Evolutionary conservation across 2,329 filamentous ascomycete species (phyloP), one percentile per base, ranked within the genome.

Genomic region (Ramularia collo-cygni): DNA sequence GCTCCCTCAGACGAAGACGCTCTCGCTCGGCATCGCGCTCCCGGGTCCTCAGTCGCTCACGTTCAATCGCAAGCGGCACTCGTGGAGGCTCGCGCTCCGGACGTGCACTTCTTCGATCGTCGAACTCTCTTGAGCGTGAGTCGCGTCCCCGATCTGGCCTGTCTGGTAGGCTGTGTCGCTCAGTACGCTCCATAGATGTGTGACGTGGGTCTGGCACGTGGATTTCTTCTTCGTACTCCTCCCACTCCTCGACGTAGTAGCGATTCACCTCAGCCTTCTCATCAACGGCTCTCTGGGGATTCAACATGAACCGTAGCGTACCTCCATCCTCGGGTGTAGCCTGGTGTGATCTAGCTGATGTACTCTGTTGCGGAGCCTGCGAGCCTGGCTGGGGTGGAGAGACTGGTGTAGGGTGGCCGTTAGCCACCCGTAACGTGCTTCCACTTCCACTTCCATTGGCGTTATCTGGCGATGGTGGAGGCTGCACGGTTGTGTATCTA

Each of bases 271-370:
- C 71, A 9, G 74, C 72, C 52, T 78, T 76, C 64, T 98, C 92
- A 12, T 72, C 71, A 33, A 75, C 74, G 2, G 88, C 88, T 35
- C 82, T 76, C 39, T 83, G 81, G 0, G 81, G 77, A 49, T 95
- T 85, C 35, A 96, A 81, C 64, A 95, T 86, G 61, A 95, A 96
- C 5, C 92, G 77, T 50, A 93, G 79, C 0, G 90, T 94, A 5
- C 84, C 84, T 19, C 52, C 52, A 15, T 47, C 51, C 30, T 58
- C 53, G 5, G 55, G 54, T n/a, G 48, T 34, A 4, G 54, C 38
- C 17, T 51, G 47, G 16, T 29, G 43, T n/a, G 39, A 37, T 12
- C 31, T 36, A 14, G 33, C 45, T 10, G 40, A 40, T 16, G 38
- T 19, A 24, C 50, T 49, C 17, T 50, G 49, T 15, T 40, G 35